A percentile compares a stretch with the other conserved stretches of the same genome.
phyloP scores from a whole-genome alignment of 495 filamentous ascomycete genomes.

The Thermothielavioides terrestris region DNA sequence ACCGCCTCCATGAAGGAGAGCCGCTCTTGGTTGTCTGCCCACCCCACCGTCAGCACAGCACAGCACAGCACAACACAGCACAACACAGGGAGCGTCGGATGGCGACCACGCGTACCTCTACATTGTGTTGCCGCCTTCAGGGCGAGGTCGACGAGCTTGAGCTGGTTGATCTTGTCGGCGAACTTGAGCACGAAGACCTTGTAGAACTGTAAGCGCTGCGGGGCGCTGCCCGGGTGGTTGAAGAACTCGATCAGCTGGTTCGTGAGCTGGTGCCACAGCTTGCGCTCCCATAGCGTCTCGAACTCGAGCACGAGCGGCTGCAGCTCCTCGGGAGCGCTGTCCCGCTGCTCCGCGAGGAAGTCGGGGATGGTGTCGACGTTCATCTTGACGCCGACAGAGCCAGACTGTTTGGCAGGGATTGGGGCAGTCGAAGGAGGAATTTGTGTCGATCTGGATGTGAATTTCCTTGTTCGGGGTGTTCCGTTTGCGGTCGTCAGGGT shows the following conservation, averaged over 20 bases:
- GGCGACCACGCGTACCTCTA: slow-evolving; percentile 63
- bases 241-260: slow-evolving; percentile 85
- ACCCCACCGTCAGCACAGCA: too few species aligned
- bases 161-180: slow-evolving; percentile 95
- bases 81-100: too few species aligned
- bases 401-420: too few species aligned
- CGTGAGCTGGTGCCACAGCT: slow-evolving; percentile 98
- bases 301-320: slow-evolving; percentile 84
- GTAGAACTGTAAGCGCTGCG: slow-evolving; percentile 81
- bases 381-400: slow-evolving; percentile 46
- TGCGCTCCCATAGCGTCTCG: slow-evolving; percentile 96
- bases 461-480: background rate
- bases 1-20: slow-evolving; percentile 78
- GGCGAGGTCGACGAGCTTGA: slow-evolving; percentile 87
- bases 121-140: slow-evolving; percentile 81
- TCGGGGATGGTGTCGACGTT: slow-evolving; percentile 81
- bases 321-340: slow-evolving; percentile 74
- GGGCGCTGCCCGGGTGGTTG: slow-evolving; percentile 65
- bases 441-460: background rate
- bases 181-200: slow-evolving; percentile 93
- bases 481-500: slow-evolving; percentile 1
- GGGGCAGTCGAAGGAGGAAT: background rate
- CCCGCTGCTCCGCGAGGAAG: slow-evolving; percentile 82
- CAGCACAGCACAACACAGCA: too few species aligned
- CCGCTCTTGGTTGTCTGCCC: slow-evolving; percentile 74